A percentile compares a stretch with the other conserved stretches of the same genome.
Conservation (phyloP, 2,329 filamentous ascomycete species). For the Herpotrichia juniperi region DNA sequence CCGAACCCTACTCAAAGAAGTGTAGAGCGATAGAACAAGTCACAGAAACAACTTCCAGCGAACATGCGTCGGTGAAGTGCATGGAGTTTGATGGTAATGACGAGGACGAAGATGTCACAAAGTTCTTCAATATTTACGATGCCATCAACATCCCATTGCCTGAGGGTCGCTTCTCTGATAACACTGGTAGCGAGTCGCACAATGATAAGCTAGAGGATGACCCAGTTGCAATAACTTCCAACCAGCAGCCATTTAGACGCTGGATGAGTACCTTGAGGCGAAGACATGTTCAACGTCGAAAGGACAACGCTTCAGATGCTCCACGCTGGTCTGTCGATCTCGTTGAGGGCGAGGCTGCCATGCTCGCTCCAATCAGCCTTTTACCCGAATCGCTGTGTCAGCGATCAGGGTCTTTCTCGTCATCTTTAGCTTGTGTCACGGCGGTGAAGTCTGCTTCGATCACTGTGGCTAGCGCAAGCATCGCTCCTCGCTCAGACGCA, state of each 20-base stretch:
- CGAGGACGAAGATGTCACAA: constrained; percentile 19
- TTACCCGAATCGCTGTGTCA: constrained; percentile 37
- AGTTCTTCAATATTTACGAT: constrained; percentile 36
- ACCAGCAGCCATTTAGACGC: constrained; percentile 64
- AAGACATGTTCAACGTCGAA: constrained; percentile 52
- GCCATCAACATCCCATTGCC: constrained; percentile 39
- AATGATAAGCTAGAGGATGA: constrained; percentile 6
- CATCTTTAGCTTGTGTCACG: constrained; percentile 80
- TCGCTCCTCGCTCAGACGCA: constrained; percentile 63
- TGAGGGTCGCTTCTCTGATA: constrained; percentile 25
- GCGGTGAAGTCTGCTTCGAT: constrained; percentile 81
- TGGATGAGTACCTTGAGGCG: constrained; percentile 76
- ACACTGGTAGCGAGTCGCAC: constrained; percentile 15
- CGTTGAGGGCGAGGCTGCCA: constrained; percentile 11
- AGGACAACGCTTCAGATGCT: constrained; percentile 41
- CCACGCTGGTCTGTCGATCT: constrained; percentile 45
- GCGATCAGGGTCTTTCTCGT: constrained; percentile 65
- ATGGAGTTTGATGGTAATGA: constrained; percentile 20
- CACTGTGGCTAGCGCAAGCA: constrained; percentile 75
- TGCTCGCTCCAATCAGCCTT: constrained; percentile 13
- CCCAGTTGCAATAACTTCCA: constrained; percentile 2
- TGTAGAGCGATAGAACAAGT: constrained; percentile 8
- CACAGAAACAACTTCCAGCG: constrained; percentile 9
- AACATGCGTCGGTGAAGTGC: constrained; percentile 15
- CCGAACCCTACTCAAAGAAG: constrained; percentile 18